These are phyloP conservation scores for Sarcodon sp. DNA, from an alignment of 768 basidiomycete genomes.

Conservation along the genomic window DNA sequence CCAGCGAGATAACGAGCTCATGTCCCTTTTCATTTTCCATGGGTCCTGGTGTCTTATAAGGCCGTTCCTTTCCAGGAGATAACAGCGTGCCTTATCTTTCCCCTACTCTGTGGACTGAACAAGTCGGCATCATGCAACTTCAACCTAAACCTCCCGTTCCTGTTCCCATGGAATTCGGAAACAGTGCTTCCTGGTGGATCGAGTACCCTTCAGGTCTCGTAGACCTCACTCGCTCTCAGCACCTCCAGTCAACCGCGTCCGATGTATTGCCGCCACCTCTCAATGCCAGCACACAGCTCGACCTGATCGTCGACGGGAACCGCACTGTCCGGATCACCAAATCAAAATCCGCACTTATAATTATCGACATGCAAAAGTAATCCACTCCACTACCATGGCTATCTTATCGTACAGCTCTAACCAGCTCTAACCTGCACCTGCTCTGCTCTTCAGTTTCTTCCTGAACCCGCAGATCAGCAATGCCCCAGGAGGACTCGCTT, in stretches of 20 bases:
- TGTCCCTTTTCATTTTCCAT: no score
- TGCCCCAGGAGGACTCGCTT: conserved; percentile 42
- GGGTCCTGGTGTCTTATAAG: no score
- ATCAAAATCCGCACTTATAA: conserved; percentile 38
- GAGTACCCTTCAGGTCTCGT: conserved; percentile 56
- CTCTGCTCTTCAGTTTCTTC: conserved; percentile 33
- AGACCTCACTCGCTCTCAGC: conserved; percentile 40
- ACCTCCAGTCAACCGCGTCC: conserved; percentile 11
- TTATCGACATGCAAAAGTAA: conserved; percentile 70
- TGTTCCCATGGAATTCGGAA: conserved; percentile 32
- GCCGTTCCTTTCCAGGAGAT: no score
- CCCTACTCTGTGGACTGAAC: no score
- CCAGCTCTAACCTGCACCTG: no score
- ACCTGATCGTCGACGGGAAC: conserved; percentile 40
- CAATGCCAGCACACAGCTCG: conserved; percentile 27
- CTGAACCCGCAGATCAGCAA: conserved; percentile 45
- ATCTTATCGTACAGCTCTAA: no score
- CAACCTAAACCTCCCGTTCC: no score
- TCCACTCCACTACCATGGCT: conserved; percentile 2
- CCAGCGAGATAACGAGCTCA: no score
- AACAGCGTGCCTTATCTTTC: no score
- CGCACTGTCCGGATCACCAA: conserved; percentile 37
- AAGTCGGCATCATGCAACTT: no score
- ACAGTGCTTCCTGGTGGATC: conserved; percentile 45
- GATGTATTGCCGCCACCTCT: conserved; percentile 14